Percentiles rank a stretch among this genome's conserved stretches.
Conservation (phyloP, 2,329 filamentous ascomycete species). For the Colletotrichum cordylinicola region DNA sequence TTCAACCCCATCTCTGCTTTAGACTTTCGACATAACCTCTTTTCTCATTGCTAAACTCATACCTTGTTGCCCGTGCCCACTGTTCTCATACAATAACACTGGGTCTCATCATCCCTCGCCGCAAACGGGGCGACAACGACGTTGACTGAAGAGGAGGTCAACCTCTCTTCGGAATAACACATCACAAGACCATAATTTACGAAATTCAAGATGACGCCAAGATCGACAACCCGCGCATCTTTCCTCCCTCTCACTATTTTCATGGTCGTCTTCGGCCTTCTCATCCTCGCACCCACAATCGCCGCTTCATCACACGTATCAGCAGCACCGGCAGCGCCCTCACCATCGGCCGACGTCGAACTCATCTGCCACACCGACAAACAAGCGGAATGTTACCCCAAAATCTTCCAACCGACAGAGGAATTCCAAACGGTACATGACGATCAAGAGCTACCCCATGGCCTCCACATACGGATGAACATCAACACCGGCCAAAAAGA, state of each 20-base stretch:
- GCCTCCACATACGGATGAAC: constrained; percentile 71
- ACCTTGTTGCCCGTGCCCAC: neutral
- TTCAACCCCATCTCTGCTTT: neutral
- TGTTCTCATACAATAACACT: neutral
- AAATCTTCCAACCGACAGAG: constrained; percentile 66
- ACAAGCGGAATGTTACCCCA: constrained; percentile 68
- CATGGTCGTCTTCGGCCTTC: constrained; percentile 10
- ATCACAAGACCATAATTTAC: neutral
- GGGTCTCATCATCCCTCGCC: neutral
- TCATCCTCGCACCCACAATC: neutral
- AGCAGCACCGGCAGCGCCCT: constrained; percentile 3
- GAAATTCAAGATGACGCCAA: constrained; percentile 1
- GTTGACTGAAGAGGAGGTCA: neutral
- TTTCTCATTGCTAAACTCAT: neutral
- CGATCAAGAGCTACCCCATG: constrained; percentile 69
- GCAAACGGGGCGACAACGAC: neutral
- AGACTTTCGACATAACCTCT: neutral
- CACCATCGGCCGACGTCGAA: constrained; percentile 49
- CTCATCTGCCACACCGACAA: constrained; percentile 70
- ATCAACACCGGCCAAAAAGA: constrained; percentile 68
- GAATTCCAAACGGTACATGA: constrained; percentile 68
- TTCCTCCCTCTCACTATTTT: neutral
- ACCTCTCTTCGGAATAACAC: neutral
- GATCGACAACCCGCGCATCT: neutral
- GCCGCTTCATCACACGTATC: constrained; percentile 8